These are phyloP conservation scores for Pugionium dolabratum DNA, from an alignment of 345 rosid species.

Conservation along the genomic window DNA sequence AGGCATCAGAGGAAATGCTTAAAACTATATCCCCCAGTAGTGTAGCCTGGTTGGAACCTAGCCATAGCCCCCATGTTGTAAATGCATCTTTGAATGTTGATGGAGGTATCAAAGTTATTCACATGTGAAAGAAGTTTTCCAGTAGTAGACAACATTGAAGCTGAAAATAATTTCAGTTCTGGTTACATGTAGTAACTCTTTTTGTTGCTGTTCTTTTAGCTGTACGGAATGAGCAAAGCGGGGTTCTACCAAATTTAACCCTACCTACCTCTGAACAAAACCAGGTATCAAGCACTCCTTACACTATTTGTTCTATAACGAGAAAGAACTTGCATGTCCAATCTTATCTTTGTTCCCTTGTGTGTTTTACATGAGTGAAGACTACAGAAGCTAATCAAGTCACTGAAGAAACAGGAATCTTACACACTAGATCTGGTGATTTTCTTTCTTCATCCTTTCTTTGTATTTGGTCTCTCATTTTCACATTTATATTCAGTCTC, in stretches of 20 bases:
- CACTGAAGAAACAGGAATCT: slow-evolving; percentile 27
- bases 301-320: slow-evolving; percentile 3
- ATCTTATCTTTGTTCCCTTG: not conserved
- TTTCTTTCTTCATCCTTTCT: slow-evolving; percentile 14
- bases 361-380: slow-evolving; percentile 37
- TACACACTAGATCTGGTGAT: slow-evolving; percentile 37
- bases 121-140: slow-evolving; percentile 15
- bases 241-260: slow-evolving; percentile 26
- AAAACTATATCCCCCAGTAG: slow-evolving; percentile 53
- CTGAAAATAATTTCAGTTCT: slow-evolving; percentile 16
- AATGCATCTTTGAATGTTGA: slow-evolving; percentile 43
- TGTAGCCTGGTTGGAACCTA: slow-evolving; percentile 46
- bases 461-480: slow-evolving; percentile 14
- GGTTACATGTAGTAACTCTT: slow-evolving; percentile 14
- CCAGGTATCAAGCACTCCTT: slow-evolving; percentile 35
- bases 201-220: slow-evolving; percentile 26
- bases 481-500: not conserved
- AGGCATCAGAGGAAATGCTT: slow-evolving; percentile 85
- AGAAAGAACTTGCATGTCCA: slow-evolving; percentile 10
- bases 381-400: slow-evolving; percentile 29
- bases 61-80: slow-evolving; percentile 33
- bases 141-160: slow-evolving; percentile 20
- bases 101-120: slow-evolving; percentile 41
- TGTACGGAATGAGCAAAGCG: slow-evolving; percentile 33
- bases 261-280: slow-evolving; percentile 31